Evolutionary conservation across 1,139 yeast genomes (phyloP), one percentile per base, ranked within the genome.

Genomic region (Groenewaldozyma auringiensis): DNA sequence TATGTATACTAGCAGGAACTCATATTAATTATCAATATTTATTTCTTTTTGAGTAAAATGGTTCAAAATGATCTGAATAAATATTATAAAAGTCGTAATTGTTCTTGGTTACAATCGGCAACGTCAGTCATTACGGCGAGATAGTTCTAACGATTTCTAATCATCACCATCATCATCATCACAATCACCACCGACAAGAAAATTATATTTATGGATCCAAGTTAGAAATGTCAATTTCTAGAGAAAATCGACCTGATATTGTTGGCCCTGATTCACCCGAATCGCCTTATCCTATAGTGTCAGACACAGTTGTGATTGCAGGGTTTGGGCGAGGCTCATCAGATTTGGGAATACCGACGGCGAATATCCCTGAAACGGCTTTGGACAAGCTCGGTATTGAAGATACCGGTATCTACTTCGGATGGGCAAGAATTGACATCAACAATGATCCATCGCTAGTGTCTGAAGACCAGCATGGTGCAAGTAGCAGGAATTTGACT

Each of bases 251-350:
- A 21, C 67, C 67, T 2, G 20, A 41, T 37, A 55, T 64, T 27
- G 67, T 57, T 1, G 70, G 70, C 1, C 84, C 89, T 3, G 72
- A 67, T 0, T 42, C 55, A 0, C 84, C 86, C 1, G 53, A 50
- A 34, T 40, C 63, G 0, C 95, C 95, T 6, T 89, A 63, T 57
- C 97, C 98, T 0, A 68, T 87, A 2, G 60, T 65, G 1, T 74
- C 78, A 9, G 63, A 56, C 27, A 58, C 87, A 4, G 68, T 70
- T 32, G 79, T 94, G 34, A 76, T 85, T 20, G 76, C 92, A 37
- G 98, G 99, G 0, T 92, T 86, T 65, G 99, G 98, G 3, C 75
- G 99, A 49, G 99, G 99, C 0, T 86, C 96, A 0, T 67, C 94
- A 0, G 96, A 88, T 57, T 71, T 94, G 41, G 97, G 97, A 0